Evolutionary conservation across 345 rosid genomes (phyloP), one percentile per base, ranked within the genome.

Genomic region (Arabis alpina): DNA sequence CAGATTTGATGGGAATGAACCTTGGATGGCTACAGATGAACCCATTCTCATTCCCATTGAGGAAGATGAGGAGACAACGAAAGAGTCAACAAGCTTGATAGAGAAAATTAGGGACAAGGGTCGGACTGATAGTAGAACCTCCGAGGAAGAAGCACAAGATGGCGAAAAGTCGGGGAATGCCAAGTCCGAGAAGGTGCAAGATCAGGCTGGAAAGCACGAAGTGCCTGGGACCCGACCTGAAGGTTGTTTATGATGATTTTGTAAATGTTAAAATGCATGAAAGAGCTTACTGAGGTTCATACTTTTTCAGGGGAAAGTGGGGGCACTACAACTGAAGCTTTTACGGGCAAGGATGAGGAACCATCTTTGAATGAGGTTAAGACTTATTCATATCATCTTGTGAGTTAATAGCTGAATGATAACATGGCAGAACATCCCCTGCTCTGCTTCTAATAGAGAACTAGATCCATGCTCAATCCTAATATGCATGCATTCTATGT

Each of bases 71-170:
- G 83, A 82, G 70, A 14, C 80, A 40, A 76, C 32, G 16, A 75
- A 71, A 54, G 87, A 80, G 68, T 77, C 85, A 1, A 82, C 52
- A 4, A 81, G 81, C 28, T 73, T 86, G 74, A 16, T 76, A 39
- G 88, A 86, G 73, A 80, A 44, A 49, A 77, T 78, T 52, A 71
- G 81, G 64, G 88, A 85, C 1, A 80, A 84, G 45, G 86, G 76
- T 41, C 19, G 64, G 66, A 48, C 43, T 34, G 77, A 64, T 24
- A 37, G 2, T 54, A 28, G 37, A 71, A 53, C 54, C 8, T 11
- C 61, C 42, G 64, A 67, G 52, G 60, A 24, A 74, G 49, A 6
- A 2, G 11, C 53, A 43, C 32, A 54, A 54, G 63, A 74, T 11
- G 62, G 9, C 44, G 68, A 68, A 53, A 74, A 67, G 42, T 42